These are phyloP conservation scores for Solanum stenotomum DNA, from an alignment of 257 asterid genomes.

Conservation along the genomic window DNA sequence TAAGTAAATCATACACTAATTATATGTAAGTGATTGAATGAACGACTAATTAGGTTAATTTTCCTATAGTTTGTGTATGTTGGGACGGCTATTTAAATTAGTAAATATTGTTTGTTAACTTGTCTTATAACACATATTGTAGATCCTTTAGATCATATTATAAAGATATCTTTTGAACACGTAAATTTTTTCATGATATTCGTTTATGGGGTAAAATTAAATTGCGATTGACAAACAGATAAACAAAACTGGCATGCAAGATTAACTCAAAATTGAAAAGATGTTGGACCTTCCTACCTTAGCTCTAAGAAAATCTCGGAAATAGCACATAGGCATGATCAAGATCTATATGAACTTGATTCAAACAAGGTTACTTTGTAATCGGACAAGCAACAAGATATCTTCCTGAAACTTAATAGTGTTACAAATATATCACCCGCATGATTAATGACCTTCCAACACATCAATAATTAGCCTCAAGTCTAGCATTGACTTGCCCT, in stretches of 20 bases:
- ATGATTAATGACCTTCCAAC: no score
- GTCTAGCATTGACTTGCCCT: background rate
- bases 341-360: background rate
- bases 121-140: no score
- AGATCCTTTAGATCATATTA: background rate
- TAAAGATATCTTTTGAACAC: background rate
- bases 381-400: background rate
- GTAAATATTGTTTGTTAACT: background rate
- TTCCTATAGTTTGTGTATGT: background rate
- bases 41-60: background rate
- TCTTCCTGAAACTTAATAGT: background rate
- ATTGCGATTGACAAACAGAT: background rate
- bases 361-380: background rate
- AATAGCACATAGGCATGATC: background rate
- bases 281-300: background rate
- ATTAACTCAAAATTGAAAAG: background rate
- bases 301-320: background rate
- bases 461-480: no score
- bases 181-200: background rate
- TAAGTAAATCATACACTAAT: background rate
- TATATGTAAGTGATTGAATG: background rate
- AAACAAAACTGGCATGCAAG: background rate
- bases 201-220: background rate
- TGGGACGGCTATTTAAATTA: background rate
- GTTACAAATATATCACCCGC: background rate